Percentiles rank a stretch among this genome's conserved stretches.
Evolutionary conservation across 768 basidiomycete species (phyloP).

Genomic region (Boletus insuetus): DNA sequence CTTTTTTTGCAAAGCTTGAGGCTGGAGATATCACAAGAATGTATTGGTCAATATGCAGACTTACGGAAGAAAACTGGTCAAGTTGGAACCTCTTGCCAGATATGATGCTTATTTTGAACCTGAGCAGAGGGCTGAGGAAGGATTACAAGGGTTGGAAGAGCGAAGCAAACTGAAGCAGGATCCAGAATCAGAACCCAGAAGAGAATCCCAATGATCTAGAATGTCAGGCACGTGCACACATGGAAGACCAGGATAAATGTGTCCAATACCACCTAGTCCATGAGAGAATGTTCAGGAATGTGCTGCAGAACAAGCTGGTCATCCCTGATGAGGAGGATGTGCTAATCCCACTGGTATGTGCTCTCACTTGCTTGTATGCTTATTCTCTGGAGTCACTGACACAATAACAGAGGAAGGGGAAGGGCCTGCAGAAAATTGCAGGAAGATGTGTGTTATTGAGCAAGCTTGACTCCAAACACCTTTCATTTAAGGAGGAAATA

Average conservation of each 20-base stretch:
- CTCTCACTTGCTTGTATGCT: too few relatives aligned
- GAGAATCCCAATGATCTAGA: accelerated
- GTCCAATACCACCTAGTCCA: not conserved
- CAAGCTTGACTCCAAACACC: accelerated
- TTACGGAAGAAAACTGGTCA: not conserved
- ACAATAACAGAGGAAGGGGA: too few relatives aligned
- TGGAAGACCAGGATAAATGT: not conserved
- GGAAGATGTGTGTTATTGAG: not conserved
- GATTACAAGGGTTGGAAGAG: not conserved
- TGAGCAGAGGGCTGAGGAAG: not conserved
- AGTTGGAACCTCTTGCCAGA: not conserved
- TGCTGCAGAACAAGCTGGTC: not conserved
- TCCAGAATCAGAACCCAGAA: not conserved
- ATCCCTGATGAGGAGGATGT: not conserved
- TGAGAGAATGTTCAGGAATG: accelerated
- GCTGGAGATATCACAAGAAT: not conserved
- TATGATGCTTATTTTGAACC: not conserved
- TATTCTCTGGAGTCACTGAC: too few relatives aligned
- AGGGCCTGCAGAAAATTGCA: too few relatives aligned
- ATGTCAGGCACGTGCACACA: not conserved
- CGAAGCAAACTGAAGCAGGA: not conserved
- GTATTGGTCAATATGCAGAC: not conserved
- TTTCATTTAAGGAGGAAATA: not conserved
- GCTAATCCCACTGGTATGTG: not conserved
- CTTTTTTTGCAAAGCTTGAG: not conserved